phyloP scores from a whole-genome alignment of 371 early-diverging fungal genomes.

The Circinella umbellata region DNA sequence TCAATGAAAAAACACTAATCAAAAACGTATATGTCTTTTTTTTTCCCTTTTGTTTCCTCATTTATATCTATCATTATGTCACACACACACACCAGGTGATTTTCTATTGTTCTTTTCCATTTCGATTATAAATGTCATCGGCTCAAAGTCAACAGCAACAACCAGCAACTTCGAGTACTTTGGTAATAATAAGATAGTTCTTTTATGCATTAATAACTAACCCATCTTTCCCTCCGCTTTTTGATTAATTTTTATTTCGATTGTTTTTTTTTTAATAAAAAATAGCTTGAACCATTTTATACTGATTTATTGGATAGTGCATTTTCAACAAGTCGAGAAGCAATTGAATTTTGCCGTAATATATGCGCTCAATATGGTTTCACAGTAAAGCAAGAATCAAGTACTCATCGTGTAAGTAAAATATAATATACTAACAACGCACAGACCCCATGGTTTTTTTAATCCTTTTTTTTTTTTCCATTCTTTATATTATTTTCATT shows the following conservation, averaged over 20 bases:
- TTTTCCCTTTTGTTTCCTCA: not conserved
- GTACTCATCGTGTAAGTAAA: conserved; percentile 62
- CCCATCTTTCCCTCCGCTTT: not conserved
- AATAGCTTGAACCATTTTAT: conserved; percentile 54
- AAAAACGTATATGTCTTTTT: conserved; percentile 1
- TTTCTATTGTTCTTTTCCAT: not conserved
- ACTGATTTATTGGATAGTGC: conserved; percentile 40
- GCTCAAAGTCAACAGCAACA: not conserved
- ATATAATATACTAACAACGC: not conserved
- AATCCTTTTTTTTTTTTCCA: not conserved
- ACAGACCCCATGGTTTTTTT: not conserved
- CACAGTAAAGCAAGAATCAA: conserved; percentile 71
- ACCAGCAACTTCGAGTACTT: conserved; percentile 3
- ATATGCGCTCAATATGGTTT: conserved; percentile 65
- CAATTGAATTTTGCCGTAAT: conserved; percentile 60
- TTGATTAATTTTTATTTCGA: not conserved
- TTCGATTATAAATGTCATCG: not conserved
- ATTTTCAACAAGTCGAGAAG: conserved; percentile 48
- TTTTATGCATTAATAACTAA: not conserved
- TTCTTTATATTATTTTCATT: not conserved
- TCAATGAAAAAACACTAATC: conserved; percentile 10
- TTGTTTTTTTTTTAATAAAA: not conserved
- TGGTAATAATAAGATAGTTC: not conserved
- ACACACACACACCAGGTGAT: conserved; percentile 9
- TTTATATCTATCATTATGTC: not conserved